These are phyloP conservation scores for Wickerhamomyces sp. DNA, from an alignment of 1,139 yeast genomes.

Conservation along the genomic window DNA sequence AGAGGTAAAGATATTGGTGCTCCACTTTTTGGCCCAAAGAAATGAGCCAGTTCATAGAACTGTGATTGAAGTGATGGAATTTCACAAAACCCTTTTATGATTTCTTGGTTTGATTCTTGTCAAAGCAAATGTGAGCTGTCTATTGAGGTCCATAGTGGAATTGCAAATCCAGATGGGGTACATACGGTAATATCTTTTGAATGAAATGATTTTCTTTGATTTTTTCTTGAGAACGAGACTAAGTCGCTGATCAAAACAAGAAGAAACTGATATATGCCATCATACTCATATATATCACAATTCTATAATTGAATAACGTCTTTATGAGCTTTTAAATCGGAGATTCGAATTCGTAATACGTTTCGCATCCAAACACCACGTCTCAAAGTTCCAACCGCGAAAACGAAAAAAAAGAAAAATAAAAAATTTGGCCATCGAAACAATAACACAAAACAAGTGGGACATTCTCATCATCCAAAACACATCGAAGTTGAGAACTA, in stretches of 20 bases:
- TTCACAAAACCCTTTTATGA: no score
- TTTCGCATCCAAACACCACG: not conserved
- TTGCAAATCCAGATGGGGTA: no score
- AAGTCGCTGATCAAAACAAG: no score
- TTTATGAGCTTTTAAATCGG: not conserved
- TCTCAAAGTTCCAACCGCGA: not conserved
- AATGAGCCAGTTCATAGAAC: conserved; percentile 14
- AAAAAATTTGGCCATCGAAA: not conserved
- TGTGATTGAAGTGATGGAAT: not conserved
- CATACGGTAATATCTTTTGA: no score
- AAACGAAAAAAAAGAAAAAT: not conserved
- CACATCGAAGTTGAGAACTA: not conserved
- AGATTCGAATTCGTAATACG: no score
- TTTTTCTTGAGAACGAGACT: no score
- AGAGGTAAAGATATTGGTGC: conserved; percentile 95
- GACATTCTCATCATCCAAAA: no score
- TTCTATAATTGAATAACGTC: not conserved
- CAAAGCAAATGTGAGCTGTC: not conserved
- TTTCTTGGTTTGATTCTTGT: not conserved
- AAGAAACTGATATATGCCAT: not conserved
- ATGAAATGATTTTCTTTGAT: no score
- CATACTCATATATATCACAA: not conserved
- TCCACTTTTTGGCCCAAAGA: conserved; percentile 53
- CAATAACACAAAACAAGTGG: not conserved
- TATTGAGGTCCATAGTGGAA: not conserved